Conservation (phyloP, 1,284 basidiomycete genomes). For the Phlebopus sp. region DNA sequence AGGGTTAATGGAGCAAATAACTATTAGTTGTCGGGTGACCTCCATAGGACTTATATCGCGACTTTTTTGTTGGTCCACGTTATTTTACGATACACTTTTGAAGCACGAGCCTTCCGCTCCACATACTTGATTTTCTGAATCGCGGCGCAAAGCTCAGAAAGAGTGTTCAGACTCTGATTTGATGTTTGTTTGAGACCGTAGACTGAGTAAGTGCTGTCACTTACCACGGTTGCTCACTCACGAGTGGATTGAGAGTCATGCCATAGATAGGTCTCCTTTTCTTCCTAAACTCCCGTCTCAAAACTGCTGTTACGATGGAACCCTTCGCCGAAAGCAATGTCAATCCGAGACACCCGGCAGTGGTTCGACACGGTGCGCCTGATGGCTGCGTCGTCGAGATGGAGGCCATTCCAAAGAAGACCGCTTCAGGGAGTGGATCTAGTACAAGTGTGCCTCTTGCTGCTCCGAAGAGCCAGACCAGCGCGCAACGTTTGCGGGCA, state of each 20-base stretch:
- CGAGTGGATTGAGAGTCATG: too few species aligned
- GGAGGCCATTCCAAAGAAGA: slow-evolving; percentile 9
- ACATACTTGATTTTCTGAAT: neutral
- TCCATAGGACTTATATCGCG: slow-evolving; percentile 2
- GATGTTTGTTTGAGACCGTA: too few species aligned
- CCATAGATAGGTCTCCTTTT: too few species aligned
- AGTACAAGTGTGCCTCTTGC: neutral
- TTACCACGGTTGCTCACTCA: too few species aligned
- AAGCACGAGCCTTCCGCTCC: neutral
- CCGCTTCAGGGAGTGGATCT: neutral
- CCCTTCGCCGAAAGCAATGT: slow-evolving; percentile 1
- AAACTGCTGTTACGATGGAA: neutral
- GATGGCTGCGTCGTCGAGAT: slow-evolving; percentile 11
- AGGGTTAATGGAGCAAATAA: slow-evolving; percentile 50
- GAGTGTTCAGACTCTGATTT: neutral
- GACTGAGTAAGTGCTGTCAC: too few species aligned
- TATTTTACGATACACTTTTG: neutral
- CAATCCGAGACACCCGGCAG: slow-evolving; percentile 10
- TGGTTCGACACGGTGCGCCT: neutral
- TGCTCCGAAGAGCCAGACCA: slow-evolving; percentile 10
- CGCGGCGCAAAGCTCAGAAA: too few species aligned
- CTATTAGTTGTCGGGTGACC: slow-evolving; percentile 14
- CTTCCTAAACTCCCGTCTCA: too few species aligned
- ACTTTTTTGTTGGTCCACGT: slow-evolving; percentile 1
- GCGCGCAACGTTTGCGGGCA: slow-evolving; percentile 20